Evolutionary conservation across 176 grass and related monocot species (phyloP).

Genomic region (Juncus effusus): DNA sequence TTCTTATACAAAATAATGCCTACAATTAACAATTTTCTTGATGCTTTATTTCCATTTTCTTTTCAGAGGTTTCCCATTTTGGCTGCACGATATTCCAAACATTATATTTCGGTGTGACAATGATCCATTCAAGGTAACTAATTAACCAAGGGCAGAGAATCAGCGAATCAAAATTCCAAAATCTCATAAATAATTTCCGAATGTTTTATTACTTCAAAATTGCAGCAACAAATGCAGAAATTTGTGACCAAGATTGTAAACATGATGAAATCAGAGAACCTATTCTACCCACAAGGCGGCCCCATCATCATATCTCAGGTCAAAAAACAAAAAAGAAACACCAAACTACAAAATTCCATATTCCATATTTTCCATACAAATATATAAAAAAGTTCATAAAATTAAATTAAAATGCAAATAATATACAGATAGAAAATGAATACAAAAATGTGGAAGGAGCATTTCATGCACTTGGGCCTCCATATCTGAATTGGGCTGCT

Average conservation of each 20-base stretch:
- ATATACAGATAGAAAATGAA: slow-evolving; percentile 79
- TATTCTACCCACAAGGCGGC: slow-evolving; percentile 79
- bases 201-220: slow-evolving; percentile 4
- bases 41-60: not conserved
- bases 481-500: slow-evolving; percentile 71
- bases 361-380: not conserved
- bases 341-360: no score
- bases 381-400: not conserved
- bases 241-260: slow-evolving; percentile 65
- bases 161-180: no score
- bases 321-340: not conserved
- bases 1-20: not conserved
- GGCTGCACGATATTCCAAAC: slow-evolving; percentile 53
- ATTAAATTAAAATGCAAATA: not conserved
- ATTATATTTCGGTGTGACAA: slow-evolving; percentile 62
- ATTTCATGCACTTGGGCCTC: slow-evolving; percentile 54
- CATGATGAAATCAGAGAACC: slow-evolving; percentile 51
- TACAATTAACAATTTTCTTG: slow-evolving; percentile 3
- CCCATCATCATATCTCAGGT: slow-evolving; percentile 89
- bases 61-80: slow-evolving; percentile 70
- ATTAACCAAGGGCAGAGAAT: not conserved
- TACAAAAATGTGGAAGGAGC: slow-evolving; percentile 69
- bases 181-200: no score
- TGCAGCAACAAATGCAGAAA: slow-evolving; percentile 66
- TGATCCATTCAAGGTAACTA: slow-evolving; percentile 62